Percentiles rank a stretch among this genome's conserved stretches.
Conservation (phyloP, 257 asterid genomes). For the Solanum pennellii region DNA sequence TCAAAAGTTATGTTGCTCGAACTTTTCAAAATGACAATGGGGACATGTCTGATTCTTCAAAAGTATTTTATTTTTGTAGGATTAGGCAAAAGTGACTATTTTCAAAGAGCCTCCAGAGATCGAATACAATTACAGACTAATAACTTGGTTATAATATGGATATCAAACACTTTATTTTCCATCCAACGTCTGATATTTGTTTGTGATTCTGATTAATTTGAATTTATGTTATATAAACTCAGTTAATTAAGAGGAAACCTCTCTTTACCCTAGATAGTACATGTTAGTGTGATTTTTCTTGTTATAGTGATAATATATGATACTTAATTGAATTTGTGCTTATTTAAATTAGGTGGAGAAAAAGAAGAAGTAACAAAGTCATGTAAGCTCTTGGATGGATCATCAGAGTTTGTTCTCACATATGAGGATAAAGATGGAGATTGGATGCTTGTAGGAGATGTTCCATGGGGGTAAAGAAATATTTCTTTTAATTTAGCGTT, state of each 20-base stretch:
- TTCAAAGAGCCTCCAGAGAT: background rate
- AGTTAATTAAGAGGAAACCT: background rate
- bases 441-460: conserved; percentile 94
- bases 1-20: background rate
- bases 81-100: background rate
- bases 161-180: background rate
- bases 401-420: conserved; percentile 67
- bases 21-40: background rate
- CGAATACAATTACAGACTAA: background rate
- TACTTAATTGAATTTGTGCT: background rate
- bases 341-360: conserved; percentile 23
- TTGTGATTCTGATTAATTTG: background rate
- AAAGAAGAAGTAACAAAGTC: conserved; percentile 32
- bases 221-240: background rate
- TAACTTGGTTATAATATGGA: background rate
- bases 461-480: conserved; percentile 69
- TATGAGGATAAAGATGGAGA: conserved; percentile 86
- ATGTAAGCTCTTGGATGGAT: conserved; percentile 61
- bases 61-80: background rate
- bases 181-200: background rate
- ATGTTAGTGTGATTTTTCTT: background rate
- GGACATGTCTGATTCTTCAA: background rate
- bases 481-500: background rate
- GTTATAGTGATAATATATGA: background rate
- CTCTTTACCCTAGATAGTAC: background rate